Evolutionary conservation across 2,329 filamentous ascomycete species (phyloP).

Genomic region (Xylariomycetidae sp.): DNA sequence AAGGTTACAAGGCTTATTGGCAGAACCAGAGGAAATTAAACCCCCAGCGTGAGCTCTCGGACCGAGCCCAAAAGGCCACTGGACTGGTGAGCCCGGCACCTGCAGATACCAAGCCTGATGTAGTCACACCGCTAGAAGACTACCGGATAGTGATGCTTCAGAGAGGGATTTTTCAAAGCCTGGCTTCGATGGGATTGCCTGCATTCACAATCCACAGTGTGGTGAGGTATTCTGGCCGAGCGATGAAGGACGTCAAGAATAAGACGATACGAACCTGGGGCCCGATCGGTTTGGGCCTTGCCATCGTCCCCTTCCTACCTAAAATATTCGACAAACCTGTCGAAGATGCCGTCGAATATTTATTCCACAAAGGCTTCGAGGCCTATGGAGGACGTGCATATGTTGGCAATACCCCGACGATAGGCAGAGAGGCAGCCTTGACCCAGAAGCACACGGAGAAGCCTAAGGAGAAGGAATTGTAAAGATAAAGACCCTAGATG

Average conservation of each 20-base stretch:
- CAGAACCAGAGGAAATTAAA: constrained; percentile 74
- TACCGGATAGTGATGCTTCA: constrained; percentile 89
- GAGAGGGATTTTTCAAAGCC: constrained; percentile 80
- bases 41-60: constrained; percentile 56
- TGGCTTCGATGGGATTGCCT: constrained; percentile 91
- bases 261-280: constrained; percentile 73
- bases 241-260: constrained; percentile 81
- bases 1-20: constrained; percentile 92
- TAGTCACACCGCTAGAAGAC: constrained; percentile 73
- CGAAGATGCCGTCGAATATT: constrained; percentile 85
- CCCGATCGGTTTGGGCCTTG: constrained; percentile 78
- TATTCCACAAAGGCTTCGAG: constrained; percentile 79
- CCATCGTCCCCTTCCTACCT: constrained; percentile 78
- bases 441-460: constrained; percentile 43
- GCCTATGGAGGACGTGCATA: constrained; percentile 59
- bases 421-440: constrained; percentile 46
- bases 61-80: constrained; percentile 43
- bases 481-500: too few relatives aligned
- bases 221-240: constrained; percentile 80
- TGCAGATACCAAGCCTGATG: constrained; percentile 31
- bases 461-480: constrained; percentile 29
- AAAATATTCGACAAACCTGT: constrained; percentile 88
- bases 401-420: constrained; percentile 51
- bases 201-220: constrained; percentile 93
- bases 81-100: constrained; percentile 35